Base-by-base conservation (phyloP, 73 alveolate genomes). In the Effrenium voratum region DNA sequence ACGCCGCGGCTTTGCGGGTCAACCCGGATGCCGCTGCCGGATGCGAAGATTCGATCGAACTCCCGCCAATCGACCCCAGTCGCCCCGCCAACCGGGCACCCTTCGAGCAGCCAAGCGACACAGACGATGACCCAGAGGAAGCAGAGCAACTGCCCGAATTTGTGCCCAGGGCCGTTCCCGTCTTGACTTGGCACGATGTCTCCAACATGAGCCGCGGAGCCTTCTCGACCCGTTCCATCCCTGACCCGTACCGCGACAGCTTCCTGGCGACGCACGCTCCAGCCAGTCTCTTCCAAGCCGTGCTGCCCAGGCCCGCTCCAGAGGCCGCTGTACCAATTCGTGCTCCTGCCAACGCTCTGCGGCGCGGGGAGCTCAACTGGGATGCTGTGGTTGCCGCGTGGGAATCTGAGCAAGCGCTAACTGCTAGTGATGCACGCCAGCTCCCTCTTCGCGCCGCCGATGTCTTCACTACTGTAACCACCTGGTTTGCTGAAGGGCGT, bases 21-120 rank as follows among this genome's bases (percentile, higher is more conserved):
- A 63, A 63, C 40, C 77, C 77, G 38, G 77, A 63, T 63, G 77
- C 77, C 40, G n/a, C 41, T 30, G 77, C 77, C 77, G 77, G 77
- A 13, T 15, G 5, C 41, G 8, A 13, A 4, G 40, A 28, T 28
- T 24, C 77, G 38, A 34, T 63, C 41, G 77, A 63, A 34, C 38
- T 63, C 38, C 77, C 77, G 5, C 77, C 8, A 30, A 4, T 28
- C 38, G n/a, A 5, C 22, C 41, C 38, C 12, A 19, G 38, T 63
- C 38, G 12, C 38, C 41, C 77, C 5, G 38, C 77, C 38, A 5
- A 12, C 41, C 22, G 41, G 5, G 32, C 26, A 12, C 19, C 63
- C 19, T 8, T 12, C 63, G 63, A 52, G 8, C 26, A 52, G 26
- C 8, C 19, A 8, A 19, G 19, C 19, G 63, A 12, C 63, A 19